These are phyloP conservation scores for Cercospora sp. DNA, from an alignment of 2,329 filamentous ascomycete genomes.

Conservation along the genomic window DNA sequence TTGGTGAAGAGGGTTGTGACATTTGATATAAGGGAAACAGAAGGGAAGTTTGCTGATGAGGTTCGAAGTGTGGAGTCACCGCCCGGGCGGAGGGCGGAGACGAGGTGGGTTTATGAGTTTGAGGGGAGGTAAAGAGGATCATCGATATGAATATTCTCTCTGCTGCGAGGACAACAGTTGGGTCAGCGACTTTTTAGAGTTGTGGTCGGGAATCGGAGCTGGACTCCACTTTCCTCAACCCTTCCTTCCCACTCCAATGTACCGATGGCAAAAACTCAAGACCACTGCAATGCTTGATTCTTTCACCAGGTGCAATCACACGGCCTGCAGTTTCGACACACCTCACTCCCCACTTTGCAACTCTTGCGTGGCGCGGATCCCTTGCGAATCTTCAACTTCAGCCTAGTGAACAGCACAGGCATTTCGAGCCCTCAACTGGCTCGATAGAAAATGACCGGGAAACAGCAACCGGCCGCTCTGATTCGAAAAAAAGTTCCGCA, in stretches of 20 bases:
- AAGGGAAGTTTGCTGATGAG: not conserved
- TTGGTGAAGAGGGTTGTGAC: constrained; percentile 28
- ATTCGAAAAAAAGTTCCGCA: not conserved
- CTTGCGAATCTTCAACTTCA: not conserved
- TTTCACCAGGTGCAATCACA: not conserved
- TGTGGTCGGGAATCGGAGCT: not conserved
- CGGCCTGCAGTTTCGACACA: not conserved
- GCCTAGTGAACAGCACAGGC: not conserved
- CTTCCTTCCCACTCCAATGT: not conserved
- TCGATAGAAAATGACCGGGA: not conserved
- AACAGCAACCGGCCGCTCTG: not conserved
- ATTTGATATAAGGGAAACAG: not conserved
- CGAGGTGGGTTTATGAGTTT: constrained; percentile 36
- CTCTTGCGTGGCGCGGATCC: not conserved
- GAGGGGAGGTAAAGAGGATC: constrained; percentile 6
- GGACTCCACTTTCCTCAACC: not conserved
- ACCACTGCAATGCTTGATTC: not conserved
- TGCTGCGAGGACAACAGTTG: not conserved
- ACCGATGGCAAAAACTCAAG: not conserved
- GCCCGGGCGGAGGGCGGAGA: constrained; percentile 21
- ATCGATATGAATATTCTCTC: not conserved
- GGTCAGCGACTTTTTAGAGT: not conserved
- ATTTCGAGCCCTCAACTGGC: not conserved
- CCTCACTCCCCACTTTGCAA: not conserved
- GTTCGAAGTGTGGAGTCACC: not conserved